Base-by-base conservation (phyloP, 2,329 filamentous ascomycete species). In the Conoideocrella luteorostrata region DNA sequence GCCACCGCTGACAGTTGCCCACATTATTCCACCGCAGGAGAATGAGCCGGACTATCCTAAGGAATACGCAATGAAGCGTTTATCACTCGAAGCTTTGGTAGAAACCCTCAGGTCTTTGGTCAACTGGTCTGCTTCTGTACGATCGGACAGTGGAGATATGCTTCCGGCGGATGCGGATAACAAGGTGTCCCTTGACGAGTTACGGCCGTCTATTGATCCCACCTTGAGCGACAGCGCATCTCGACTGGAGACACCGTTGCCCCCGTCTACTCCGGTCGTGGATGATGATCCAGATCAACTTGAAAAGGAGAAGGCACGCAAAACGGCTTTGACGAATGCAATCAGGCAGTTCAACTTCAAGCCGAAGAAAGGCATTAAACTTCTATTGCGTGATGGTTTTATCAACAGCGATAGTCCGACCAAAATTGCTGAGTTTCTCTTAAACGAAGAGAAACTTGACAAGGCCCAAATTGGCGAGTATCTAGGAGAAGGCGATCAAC, bases 331-430 rank as follows among this genome's bases (percentile, higher is more conserved):
- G 48, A 86, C 83, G 41, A 93, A 95, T 55, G 91, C 86, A 2
- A 85, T 96, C 43, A 81, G 84, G 39, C 85, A 88, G 49, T 98
- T 98, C 74, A 98, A 98, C 62, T 96, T 91, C 72, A 98, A 98
- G 63, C 89, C 94, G 0, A 98, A 98, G 65, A 81, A 86, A 47
- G 94, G 93, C 5, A 79, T 98, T 58, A 95, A 95, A 60, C 68
- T 85, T 13, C 67, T 98, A 15, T 60, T 97, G 11, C 77, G 86
- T 21, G 86, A 94, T 50, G 88, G 88, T 0, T 96, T 98, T 61
- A 95, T 98, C 47, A 67, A 77, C 1, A 91, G 85, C 44, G 79
- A 90, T 42, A 77, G 73, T 6, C 84, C 93, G 0, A 72, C 84
- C 46, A 88, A 95, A 51, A 88, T 98, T 56, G 93, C 90, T 13